Evolutionary conservation across 2,329 filamentous ascomycete genomes (phyloP), one percentile per base, ranked within the genome.

Genomic region (Huntiella bhutanensis): DNA sequence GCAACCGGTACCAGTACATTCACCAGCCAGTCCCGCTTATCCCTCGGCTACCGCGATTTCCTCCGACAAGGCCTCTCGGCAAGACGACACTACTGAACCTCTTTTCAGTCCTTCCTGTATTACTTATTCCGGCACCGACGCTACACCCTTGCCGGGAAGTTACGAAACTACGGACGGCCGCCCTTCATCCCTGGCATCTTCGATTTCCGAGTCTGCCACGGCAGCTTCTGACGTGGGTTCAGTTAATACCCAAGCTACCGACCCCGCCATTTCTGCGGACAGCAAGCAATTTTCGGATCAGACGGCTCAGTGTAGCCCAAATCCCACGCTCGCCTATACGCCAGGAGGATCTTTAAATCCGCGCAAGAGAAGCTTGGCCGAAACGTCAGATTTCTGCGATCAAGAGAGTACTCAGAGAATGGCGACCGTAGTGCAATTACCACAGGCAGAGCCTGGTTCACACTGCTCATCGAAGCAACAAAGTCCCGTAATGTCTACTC

Each of bases 191-290:
- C 38, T 40, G 44, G 36, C 17, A 32, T 40, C 35, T 4, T 45
- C 37, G 10, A 22, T 22, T 13, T 40, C 44, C 11, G 44, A 15
- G 32, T 46, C 44, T 4, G 28, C 5, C 6, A 33, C 36, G 22
- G 22, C 22, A 28, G 37, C 8, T 13, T 46, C 44, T 11, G 40
- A 46, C 44, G 44, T 46, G 33, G 44, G 44, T 10, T 46, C 44
- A n/a, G 44, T 38, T 15, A 40, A 36, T 19, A 46, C 44, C 28
- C 44, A 46, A 38, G 44, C 44, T 19, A 46, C 44, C 6, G 44
- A 46, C 44, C 44, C 44, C 15, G 28, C 37, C 5, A 11, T 41
- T 41, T 46, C 35, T 15, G 8, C 22, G 22, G 22, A 28, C 22
- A 28, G 22, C 8, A 7, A 28, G 22, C 22, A 28, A 7, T 10